phyloP scores from a whole-genome alignment of 116 monocot species.

The Cymodocea nodosa region DNA sequence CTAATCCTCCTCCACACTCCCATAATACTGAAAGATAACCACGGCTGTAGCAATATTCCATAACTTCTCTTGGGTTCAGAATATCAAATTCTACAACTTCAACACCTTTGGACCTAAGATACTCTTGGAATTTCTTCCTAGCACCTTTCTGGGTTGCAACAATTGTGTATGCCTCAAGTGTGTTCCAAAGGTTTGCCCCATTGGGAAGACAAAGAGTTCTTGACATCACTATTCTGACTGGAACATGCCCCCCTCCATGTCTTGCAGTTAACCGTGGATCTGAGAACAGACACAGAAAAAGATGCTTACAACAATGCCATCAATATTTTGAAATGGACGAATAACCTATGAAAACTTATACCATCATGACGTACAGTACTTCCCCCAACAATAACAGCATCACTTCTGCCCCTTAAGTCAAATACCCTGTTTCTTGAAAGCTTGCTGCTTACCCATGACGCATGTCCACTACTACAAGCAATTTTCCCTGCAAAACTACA shows the following conservation, averaged over 20 bases:
- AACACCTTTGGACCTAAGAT: slow-evolving; percentile 86
- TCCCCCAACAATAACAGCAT: slow-evolving; percentile 95
- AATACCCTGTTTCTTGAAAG: slow-evolving; percentile 71
- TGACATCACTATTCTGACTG: slow-evolving; percentile 83
- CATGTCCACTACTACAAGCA: slow-evolving; percentile 97
- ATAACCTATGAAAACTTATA: slow-evolving; percentile 11
- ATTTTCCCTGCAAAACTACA: slow-evolving; percentile 66
- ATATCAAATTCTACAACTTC: slow-evolving; percentile 97
- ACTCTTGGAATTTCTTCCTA: slow-evolving; percentile 56
- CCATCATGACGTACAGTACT: slow-evolving; percentile 95
- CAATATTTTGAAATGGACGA: slow-evolving; percentile 2
- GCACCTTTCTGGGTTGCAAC: slow-evolving; percentile 93
- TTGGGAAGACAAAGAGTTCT: slow-evolving; percentile 80
- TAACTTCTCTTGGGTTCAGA: slow-evolving; percentile 79
- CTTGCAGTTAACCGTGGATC: slow-evolving; percentile 93
- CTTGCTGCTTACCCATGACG: slow-evolving; percentile 94
- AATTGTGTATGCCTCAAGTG: slow-evolving; percentile 79
- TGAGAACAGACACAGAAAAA: slow-evolving; percentile 10
- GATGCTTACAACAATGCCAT: slow-evolving; percentile 1
- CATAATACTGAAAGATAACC: slow-evolving; percentile 80
- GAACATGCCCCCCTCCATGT: slow-evolving; percentile 73
- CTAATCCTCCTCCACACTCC: slow-evolving; percentile 86
- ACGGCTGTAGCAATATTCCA: slow-evolving; percentile 87
- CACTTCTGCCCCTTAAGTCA: slow-evolving; percentile 90
- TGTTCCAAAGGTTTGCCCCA: slow-evolving; percentile 87